phyloP scores from a whole-genome alignment of 1,284 basidiomycete genomes.

The Pseudozyma pruni region DNA sequence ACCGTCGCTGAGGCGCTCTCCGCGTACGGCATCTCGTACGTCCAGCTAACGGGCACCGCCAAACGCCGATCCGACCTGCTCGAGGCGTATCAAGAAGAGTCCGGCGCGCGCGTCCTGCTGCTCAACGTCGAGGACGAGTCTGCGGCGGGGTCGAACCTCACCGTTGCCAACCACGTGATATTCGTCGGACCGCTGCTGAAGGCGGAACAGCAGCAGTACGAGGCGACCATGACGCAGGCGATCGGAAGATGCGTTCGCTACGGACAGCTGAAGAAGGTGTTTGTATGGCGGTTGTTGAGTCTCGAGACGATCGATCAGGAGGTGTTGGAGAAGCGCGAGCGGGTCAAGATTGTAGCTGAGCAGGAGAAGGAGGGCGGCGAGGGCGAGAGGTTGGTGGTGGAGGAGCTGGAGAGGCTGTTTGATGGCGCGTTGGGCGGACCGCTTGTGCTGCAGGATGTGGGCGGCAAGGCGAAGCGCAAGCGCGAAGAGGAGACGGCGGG shows the following conservation, averaged over 20 bases:
- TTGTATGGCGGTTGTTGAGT: constrained; percentile 44
- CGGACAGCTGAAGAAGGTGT: constrained; percentile 55
- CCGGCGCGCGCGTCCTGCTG: constrained; percentile 78
- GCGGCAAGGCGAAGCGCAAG: constrained; percentile 8
- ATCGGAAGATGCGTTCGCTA: constrained; percentile 52
- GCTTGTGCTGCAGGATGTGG: constrained; percentile 48
- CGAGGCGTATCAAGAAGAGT: constrained; percentile 76
- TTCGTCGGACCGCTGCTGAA: constrained; percentile 90
- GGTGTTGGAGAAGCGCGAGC: constrained; percentile 45
- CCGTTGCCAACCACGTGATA: constrained; percentile 91
- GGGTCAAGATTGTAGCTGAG: neutral
- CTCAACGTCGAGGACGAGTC: constrained; percentile 93
- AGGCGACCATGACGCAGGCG: constrained; percentile 56
- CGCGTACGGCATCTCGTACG: constrained; percentile 78
- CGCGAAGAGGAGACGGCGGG: neutral
- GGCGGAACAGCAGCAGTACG: constrained; percentile 71
- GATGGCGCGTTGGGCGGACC: constrained; percentile 73
- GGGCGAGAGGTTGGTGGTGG: constrained; percentile 66
- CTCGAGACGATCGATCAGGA: constrained; percentile 57
- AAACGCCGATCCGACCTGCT: constrained; percentile 40
- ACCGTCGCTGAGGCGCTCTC: constrained; percentile 86
- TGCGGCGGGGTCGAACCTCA: constrained; percentile 90
- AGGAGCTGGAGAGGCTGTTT: constrained; percentile 69
- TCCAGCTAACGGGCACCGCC: constrained; percentile 84
- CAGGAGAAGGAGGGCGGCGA: constrained; percentile 2